phyloP scores from a whole-genome alignment of 805 yeast genomes.

The Sugiyamaella floridensis region DNA sequence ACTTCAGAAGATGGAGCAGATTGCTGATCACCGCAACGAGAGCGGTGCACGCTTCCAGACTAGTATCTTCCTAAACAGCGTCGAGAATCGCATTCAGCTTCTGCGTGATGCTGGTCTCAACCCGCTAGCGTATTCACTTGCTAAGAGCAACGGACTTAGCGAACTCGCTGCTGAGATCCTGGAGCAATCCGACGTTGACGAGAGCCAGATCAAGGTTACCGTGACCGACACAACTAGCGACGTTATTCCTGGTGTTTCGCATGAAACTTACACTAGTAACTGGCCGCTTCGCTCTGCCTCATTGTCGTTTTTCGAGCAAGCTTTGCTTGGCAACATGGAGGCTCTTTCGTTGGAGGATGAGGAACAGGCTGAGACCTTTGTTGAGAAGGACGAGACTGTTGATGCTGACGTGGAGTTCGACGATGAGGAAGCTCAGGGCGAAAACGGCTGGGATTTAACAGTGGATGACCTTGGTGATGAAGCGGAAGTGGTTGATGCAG shows the following conservation, averaged over 20 bases:
- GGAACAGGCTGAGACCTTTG: constrained; percentile 7
- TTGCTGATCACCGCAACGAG: constrained; percentile 86
- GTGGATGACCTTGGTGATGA: constrained; percentile 58
- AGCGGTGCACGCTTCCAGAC: constrained; percentile 73
- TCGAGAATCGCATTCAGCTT: constrained; percentile 65
- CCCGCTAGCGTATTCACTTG: constrained; percentile 89
- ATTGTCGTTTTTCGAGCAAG: constrained; percentile 77
- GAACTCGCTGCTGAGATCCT: constrained; percentile 68
- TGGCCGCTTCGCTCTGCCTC: constrained; percentile 81
- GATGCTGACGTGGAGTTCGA: constrained; percentile 20
- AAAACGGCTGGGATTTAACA: constrained; percentile 52
- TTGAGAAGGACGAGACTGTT: constrained; percentile 22
- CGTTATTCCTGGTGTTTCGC: constrained; percentile 41
- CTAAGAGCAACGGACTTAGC: constrained; percentile 75
- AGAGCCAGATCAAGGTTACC: constrained; percentile 60
- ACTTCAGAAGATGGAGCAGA: constrained; percentile 74
- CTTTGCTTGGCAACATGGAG: constrained; percentile 71
- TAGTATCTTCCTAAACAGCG: constrained; percentile 67
- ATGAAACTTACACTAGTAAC: constrained; percentile 41
- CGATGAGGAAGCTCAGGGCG: constrained; percentile 46
- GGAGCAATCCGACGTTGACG: constrained; percentile 59
- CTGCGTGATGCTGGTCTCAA: constrained; percentile 71
- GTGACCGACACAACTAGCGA: constrained; percentile 23
- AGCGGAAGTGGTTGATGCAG: constrained; percentile 32
- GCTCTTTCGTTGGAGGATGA: constrained; percentile 46